Evolutionary conservation across 2,329 filamentous ascomycete species (phyloP).

Genomic region (Claviceps capensis): DNA sequence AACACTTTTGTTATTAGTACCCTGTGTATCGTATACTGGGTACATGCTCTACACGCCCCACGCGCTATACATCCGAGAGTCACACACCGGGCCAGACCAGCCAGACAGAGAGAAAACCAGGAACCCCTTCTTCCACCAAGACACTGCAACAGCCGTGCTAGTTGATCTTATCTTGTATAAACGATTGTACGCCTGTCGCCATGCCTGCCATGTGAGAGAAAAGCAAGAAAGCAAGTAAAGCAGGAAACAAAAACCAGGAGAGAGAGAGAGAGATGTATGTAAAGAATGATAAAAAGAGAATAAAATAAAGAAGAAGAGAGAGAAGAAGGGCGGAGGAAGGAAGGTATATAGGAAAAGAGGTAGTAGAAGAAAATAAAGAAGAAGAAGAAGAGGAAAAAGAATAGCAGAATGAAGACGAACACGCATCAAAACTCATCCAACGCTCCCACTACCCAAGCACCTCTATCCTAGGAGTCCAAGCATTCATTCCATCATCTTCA

Average conservation of each 20-base stretch:
- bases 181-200: slow-evolving; percentile 6
- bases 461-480: background rate
- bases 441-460: background rate
- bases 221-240: background rate
- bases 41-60: background rate
- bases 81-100: background rate
- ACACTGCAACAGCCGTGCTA: background rate
- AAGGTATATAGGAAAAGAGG: background rate
- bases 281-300: background rate
- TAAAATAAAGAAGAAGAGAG: background rate
- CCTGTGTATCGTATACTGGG: background rate
- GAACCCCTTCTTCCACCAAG: background rate
- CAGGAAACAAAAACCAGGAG: background rate
- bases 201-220: slow-evolving; percentile 1
- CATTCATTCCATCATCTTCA: background rate
- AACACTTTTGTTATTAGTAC: background rate
- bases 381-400: background rate
- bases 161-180: background rate
- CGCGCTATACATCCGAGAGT: background rate
- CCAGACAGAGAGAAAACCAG: background rate
- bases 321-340: background rate
- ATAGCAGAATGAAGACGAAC: background rate
- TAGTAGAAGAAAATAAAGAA: background rate
- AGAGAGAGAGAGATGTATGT: background rate
- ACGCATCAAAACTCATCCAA: background rate